These are phyloP conservation scores for Amanita rimosa DNA, from an alignment of 768 basidiomycete species.

Conservation along the genomic window DNA sequence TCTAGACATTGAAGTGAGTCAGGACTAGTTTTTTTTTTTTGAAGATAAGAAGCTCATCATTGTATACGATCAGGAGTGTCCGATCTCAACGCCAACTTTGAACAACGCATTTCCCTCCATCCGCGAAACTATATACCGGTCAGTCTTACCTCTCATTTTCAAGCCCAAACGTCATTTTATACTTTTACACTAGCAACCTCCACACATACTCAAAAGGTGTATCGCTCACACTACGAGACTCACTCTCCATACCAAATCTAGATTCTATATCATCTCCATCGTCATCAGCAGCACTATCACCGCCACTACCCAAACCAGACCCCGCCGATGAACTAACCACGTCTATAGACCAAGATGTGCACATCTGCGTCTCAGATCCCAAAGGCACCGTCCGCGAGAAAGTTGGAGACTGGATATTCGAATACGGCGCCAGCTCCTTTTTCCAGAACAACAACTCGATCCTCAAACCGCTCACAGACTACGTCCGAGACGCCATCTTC, in stretches of 20 bases:
- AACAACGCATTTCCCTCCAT: constrained; percentile 55
- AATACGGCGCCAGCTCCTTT: constrained; percentile 82
- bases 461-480: constrained; percentile 67
- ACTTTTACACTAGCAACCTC: constrained; percentile 53
- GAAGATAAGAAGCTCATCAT: not conserved
- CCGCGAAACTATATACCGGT: constrained; percentile 62
- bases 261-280: constrained; percentile 7
- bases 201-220: constrained; percentile 77
- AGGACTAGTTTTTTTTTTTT: not conserved
- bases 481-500: constrained; percentile 71
- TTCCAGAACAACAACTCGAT: constrained; percentile 99
- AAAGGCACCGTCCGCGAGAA: constrained; percentile 72
- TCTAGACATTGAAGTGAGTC: constrained; percentile 81
- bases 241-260: constrained; percentile 18
- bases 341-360: constrained; percentile 38
- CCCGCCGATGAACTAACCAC: constrained; percentile 24
- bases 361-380: constrained; percentile 79
- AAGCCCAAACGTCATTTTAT: constrained; percentile 5
- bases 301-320: constrained; percentile 12
- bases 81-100: constrained; percentile 76
- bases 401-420: constrained; percentile 73
- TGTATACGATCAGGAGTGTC: constrained; percentile 59
- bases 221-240: constrained; percentile 86
- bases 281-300: constrained; percentile 9
- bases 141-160: constrained; percentile 11